Percentiles rank a stretch among this genome's conserved stretches.
These are phyloP conservation scores for Licmophora abbreviata DNA, from an alignment of 108 stramenopile species.

Conservation along the genomic window DNA sequence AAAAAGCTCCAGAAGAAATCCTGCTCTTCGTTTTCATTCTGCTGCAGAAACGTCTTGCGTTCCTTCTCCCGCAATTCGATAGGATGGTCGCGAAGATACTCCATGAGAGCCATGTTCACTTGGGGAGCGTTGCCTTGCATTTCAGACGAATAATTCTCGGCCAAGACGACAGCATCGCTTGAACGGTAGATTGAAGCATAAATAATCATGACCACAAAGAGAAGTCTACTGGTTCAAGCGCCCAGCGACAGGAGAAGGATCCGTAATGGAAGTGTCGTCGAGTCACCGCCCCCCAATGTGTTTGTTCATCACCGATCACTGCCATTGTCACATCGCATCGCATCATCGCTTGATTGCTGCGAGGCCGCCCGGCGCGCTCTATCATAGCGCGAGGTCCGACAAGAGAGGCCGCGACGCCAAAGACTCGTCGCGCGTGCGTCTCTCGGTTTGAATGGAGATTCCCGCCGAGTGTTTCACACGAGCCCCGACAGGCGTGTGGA, in stretches of 20 bases:
- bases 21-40: conserved; percentile 26
- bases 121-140: conserved; percentile 59
- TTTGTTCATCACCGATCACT: not conserved
- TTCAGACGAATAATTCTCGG: conserved; percentile 34
- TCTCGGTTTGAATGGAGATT: too few species aligned
- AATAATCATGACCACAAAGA: conserved; percentile 40
- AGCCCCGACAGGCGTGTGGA: too few species aligned
- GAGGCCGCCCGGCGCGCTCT: not conserved
- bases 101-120: conserved; percentile 43
- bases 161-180: conserved; percentile 55
- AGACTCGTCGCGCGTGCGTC: too few species aligned
- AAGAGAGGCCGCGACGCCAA: too few species aligned
- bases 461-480: too few species aligned
- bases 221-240: not conserved
- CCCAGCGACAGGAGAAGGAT: not conserved
- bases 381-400: not conserved
- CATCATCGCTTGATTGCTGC: not conserved
- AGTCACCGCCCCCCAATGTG: not conserved
- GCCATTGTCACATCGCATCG: not conserved
- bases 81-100: conserved; percentile 41
- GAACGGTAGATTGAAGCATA: conserved; percentile 65
- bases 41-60: conserved; percentile 57
- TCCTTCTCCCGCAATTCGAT: conserved; percentile 42
- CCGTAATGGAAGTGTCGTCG: not conserved
- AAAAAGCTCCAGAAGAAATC: conserved; percentile 57